Evolutionary conservation across 2,329 filamentous ascomycete genomes (phyloP).

Genomic region (Didymella exigua): DNA sequence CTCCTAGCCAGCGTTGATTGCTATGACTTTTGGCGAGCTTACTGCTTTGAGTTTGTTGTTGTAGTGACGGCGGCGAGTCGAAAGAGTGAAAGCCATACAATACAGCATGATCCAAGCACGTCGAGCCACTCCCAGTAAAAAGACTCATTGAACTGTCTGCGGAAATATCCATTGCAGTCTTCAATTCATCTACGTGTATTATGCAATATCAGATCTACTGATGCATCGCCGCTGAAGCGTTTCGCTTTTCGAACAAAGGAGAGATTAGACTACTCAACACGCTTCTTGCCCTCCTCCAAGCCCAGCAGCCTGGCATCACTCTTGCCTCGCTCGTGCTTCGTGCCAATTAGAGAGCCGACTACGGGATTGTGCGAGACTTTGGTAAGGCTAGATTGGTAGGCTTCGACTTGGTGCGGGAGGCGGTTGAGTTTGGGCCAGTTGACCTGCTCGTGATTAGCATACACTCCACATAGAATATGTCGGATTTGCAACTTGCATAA

Average conservation of each 20-base stretch:
- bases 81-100: neutral
- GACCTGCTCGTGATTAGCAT: constrained; percentile 63
- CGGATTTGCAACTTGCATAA: constrained; percentile 70
- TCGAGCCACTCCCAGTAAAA: neutral
- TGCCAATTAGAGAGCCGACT: constrained; percentile 72
- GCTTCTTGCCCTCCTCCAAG: constrained; percentile 97
- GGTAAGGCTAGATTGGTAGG: constrained; percentile 83
- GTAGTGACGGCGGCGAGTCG: no score
- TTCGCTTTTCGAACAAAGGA: constrained; percentile 2
- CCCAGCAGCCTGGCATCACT: constrained; percentile 83
- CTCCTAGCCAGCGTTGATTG: no score
- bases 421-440: constrained; percentile 98
- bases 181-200: constrained; percentile 1
- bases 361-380: constrained; percentile 83
- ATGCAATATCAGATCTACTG: constrained; percentile 1
- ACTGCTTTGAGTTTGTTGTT: neutral
- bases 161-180: neutral
- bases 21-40: no score
- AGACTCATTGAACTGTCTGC: neutral
- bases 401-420: constrained; percentile 82
- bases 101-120: no score
- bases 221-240: neutral
- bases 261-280: constrained; percentile 71
- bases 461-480: neutral
- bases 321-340: constrained; percentile 76